Base-by-base conservation (phyloP, 202 grass and related monocot genomes). In the Zoysia matrella region DNA sequence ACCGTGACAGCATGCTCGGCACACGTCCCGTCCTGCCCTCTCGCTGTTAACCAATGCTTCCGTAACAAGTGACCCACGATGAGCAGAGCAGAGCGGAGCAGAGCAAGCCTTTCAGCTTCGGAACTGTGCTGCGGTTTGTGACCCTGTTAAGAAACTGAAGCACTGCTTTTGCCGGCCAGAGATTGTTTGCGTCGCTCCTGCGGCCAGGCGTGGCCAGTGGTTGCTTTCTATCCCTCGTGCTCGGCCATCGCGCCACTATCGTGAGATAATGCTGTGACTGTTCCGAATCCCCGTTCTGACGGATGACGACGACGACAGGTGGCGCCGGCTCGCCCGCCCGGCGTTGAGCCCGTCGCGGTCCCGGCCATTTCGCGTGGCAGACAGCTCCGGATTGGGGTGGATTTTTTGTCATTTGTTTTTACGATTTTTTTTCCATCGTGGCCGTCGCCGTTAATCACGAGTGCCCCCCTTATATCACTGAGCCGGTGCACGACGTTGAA, bases 361-460 rank as follows among this genome's bases (percentile, higher is more conserved):
- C 11, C 11, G 5, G 0, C 36, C 3, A 7, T 67, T 15, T 46
- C 42, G 6, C 42, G 6, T 45, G 13, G 65, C 41, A 67, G 13
- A 51, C 64, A 11, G 39, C 14, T 30, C 22, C 60, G 57, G 36
- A 81, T 51, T 72, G 13, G 18, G 18, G 52, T 81, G 46, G 2
- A n/a, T 9, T 55, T 48, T 6, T 47, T 58, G 22, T 30, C 22
- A 30, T 2, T 3, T 0, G 11, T 41, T 5, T 7, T 42, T 2
- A 6, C 54, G 15, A 14, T 13, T 69, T 41, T 45, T 68, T 43
- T 7, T n/a, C 11, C 54, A 11, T 87, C 14, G 22, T 61, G 69
- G 43, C 43, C 43, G 66, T 77, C 85, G 71, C 69, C 84, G 73
- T 65, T 72, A 72, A 87, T 82, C 79, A 71, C 57, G 73, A 58